Conservation (phyloP, 305 asterid genomes). For the Fraxinus floribunda region DNA sequence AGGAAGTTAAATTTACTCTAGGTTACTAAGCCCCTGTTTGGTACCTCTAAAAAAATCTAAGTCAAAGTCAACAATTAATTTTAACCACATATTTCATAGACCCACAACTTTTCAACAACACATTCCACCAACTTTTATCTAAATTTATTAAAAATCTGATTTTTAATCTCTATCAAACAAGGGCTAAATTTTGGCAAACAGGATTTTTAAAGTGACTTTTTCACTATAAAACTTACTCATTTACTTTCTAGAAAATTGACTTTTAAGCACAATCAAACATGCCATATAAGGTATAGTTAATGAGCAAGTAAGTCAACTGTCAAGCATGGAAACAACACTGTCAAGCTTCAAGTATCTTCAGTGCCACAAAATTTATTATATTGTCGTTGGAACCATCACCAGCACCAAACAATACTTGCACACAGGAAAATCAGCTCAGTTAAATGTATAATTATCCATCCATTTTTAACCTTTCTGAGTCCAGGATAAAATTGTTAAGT, state of each 20-base stretch:
- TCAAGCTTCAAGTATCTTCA: background rate
- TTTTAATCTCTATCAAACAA: too few species aligned
- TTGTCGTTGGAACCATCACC: background rate
- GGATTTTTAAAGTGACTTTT: background rate
- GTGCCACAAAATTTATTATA: background rate
- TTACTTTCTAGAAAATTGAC: background rate
- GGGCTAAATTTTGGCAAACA: background rate
- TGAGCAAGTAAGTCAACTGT: background rate
- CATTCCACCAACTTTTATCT: too few species aligned
- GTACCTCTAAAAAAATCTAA: too few species aligned
- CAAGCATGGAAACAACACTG: background rate
- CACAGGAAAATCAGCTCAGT: background rate
- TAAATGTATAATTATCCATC: background rate
- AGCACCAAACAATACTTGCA: background rate
- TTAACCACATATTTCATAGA: too few species aligned
- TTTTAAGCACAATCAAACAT: background rate
- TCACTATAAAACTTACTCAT: background rate
- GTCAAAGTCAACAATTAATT: too few species aligned
- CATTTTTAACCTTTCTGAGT: background rate
- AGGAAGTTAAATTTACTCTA: background rate
- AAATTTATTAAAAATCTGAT: too few species aligned
- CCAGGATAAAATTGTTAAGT: background rate
- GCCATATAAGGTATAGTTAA: background rate
- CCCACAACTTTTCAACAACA: too few species aligned
- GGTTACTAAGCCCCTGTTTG: too few species aligned